Percentiles rank a stretch among this genome's conserved stretches.
These are phyloP conservation scores for Claviceps pusilla DNA, from an alignment of 2,329 filamentous ascomycete genomes.

Conservation along the genomic window DNA sequence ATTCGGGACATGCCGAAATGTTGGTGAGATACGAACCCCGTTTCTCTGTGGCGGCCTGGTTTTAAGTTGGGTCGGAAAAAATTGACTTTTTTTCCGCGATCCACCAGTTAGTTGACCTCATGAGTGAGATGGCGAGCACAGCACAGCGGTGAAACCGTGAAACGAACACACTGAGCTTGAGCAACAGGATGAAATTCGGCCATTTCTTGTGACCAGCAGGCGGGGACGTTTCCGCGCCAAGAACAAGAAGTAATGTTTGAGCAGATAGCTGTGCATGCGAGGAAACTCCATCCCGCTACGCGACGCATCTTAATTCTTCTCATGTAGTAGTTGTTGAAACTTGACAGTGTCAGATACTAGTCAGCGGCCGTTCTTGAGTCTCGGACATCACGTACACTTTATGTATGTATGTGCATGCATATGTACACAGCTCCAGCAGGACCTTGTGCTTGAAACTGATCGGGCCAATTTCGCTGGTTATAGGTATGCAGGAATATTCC, in stretches of 20 bases:
- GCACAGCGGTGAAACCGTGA: background rate
- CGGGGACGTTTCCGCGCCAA: background rate
- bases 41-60: background rate
- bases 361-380: background rate
- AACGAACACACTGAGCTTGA: slow-evolving; percentile 1
- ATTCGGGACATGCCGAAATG: slow-evolving; percentile 6
- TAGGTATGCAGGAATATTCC: slow-evolving; percentile 1
- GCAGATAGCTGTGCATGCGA: background rate
- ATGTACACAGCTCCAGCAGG: background rate
- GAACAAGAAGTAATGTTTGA: background rate
- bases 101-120: background rate
- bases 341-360: background rate
- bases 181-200: background rate
- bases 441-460: background rate
- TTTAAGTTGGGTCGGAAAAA: background rate
- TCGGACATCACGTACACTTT: background rate
- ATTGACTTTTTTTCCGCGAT: background rate
- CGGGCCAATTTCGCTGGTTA: background rate
- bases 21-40: background rate
- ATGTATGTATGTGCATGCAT: too few relatives aligned
- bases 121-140: background rate
- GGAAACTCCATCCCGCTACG: background rate
- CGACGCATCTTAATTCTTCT: background rate
- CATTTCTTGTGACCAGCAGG: background rate
- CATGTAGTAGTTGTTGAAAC: background rate